A percentile compares a stretch with the other conserved stretches of the same genome.
Evolutionary conservation across 805 yeast genomes (phyloP).

Genomic region (Kregervanrija pseudodelftensis): DNA sequence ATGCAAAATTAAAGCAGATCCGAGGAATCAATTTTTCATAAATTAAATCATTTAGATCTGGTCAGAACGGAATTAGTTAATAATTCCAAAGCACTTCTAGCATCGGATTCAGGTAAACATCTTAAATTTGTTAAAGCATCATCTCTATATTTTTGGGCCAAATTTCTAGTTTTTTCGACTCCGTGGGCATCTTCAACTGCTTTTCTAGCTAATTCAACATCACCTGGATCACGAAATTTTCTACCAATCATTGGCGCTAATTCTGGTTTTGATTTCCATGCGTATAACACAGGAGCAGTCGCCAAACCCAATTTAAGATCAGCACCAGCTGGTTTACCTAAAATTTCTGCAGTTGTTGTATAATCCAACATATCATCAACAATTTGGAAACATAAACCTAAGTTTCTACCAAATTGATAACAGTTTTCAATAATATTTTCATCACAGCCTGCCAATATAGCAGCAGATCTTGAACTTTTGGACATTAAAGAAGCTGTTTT

Average conservation of each 20-base stretch:
- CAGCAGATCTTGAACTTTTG: constrained; percentile 87
- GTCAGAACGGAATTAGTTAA: constrained; percentile 78
- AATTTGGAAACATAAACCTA: constrained; percentile 92
- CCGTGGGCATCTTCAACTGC: constrained; percentile 71
- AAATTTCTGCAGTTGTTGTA: constrained; percentile 72
- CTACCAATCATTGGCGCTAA: constrained; percentile 79
- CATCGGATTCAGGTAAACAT: constrained; percentile 78
- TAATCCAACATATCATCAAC: constrained; percentile 96
- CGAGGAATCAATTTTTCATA: too few species aligned
- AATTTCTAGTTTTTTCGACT: constrained; percentile 60
- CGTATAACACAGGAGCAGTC: constrained; percentile 91
- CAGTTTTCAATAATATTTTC: constrained; percentile 73
- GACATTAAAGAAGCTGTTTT: constrained; percentile 94
- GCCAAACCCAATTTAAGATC: constrained; percentile 92
- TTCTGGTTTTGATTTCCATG: constrained; percentile 85
- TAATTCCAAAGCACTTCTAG: constrained; percentile 79
- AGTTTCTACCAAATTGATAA: constrained; percentile 85
- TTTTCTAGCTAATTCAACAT: constrained; percentile 70
- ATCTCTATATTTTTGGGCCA: constrained; percentile 75
- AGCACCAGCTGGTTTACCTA: constrained; percentile 96
- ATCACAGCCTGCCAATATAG: constrained; percentile 81
- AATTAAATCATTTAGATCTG: constrained; percentile 51
- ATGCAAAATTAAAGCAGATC: too few species aligned
- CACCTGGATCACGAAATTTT: constrained; percentile 75
- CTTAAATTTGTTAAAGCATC: constrained; percentile 69